Evolutionary conservation across 75 land plant species (phyloP), one percentile per base, ranked within the genome.

Genomic region (Cunninghamia lanceolata): DNA sequence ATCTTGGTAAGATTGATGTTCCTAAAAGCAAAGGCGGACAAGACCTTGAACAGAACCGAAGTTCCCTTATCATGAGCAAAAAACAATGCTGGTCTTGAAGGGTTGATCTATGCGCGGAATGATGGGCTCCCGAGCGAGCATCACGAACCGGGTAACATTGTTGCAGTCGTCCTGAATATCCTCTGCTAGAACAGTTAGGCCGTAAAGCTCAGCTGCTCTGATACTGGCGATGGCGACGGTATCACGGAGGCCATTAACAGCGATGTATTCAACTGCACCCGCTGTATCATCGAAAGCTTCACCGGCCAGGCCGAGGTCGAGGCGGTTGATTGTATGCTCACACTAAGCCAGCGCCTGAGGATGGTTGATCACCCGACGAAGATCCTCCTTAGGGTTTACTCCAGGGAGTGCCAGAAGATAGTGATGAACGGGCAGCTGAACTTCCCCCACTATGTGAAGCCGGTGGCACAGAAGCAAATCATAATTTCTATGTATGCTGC

Each of bases 41-140:
- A 86, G 2, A 92, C 96, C 90, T 93, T 95, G 93, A 94, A 94
- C 40, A 95, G 88, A 15, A 89, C 89, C 1, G 92, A 90, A 5
- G 94, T 90, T 1, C 91, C 94, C 85, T 54, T 74, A 53, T 89
- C 86, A 71, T 82, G 89, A 7, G 95, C 93, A 86, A 95, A 93
- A 19, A 95, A n/a, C 96, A 81, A 95, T 93, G 92, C 93, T 92
- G 13, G 97, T 95, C 90, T 95, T 95, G 89, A 95, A 94, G 3
- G 93, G 94, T 70, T 93, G 88, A 52, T 94, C 95, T 0, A 87
- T 90, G 3, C 95, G 73, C 0, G 96, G 95, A 32, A 95, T 89
- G 77, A 94, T 89, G 28, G 96, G 95, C 74, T 95, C 95, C 35
- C 95, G 84, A 2, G 96, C 95, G 63, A 95, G 89, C 94, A 95